phyloP scores from a whole-genome alignment of 2,329 filamentous ascomycete genomes.

The Fusarium poae region DNA sequence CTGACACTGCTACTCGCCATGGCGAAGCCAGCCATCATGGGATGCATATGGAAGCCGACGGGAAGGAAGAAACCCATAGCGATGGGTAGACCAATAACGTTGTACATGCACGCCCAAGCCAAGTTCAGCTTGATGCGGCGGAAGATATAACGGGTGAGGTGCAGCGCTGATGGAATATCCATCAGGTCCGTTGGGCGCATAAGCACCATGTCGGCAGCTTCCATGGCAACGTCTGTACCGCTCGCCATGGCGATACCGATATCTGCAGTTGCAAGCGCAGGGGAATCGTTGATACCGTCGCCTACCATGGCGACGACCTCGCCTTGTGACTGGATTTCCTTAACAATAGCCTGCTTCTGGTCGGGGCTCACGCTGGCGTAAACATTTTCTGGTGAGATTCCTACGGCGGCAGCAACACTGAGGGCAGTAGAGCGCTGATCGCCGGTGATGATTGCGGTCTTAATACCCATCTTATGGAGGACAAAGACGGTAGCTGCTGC shows the following conservation, averaged over 20 bases:
- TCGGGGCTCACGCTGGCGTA: conserved; percentile 90
- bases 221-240: conserved; percentile 97
- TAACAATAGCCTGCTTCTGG: conserved; percentile 90
- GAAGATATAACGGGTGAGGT: conserved; percentile 88
- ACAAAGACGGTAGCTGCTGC: conserved; percentile 85
- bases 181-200: conserved; percentile 94
- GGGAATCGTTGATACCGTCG: conserved; percentile 98
- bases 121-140: conserved; percentile 93
- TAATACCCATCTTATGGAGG: conserved; percentile 85
- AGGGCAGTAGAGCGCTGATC: conserved; percentile 88
- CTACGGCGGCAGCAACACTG: conserved; percentile 84
- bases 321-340: conserved; percentile 78
- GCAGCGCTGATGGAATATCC: conserved; percentile 88
- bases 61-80: conserved; percentile 97
- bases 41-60: conserved; percentile 87
- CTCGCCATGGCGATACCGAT: conserved; percentile 93
- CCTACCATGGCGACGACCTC: conserved; percentile 95
- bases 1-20: conserved; percentile 94
- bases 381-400: conserved; percentile 81
- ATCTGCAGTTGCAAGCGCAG: conserved; percentile 90
- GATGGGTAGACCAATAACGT: conserved; percentile 89
- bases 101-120: conserved; percentile 93
- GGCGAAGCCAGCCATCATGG: conserved; percentile 93
- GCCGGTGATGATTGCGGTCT: conserved; percentile 91
- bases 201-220: conserved; percentile 94